Base-by-base conservation (phyloP, 2,329 filamentous ascomycete genomes). In the Colletotrichum sp. region DNA sequence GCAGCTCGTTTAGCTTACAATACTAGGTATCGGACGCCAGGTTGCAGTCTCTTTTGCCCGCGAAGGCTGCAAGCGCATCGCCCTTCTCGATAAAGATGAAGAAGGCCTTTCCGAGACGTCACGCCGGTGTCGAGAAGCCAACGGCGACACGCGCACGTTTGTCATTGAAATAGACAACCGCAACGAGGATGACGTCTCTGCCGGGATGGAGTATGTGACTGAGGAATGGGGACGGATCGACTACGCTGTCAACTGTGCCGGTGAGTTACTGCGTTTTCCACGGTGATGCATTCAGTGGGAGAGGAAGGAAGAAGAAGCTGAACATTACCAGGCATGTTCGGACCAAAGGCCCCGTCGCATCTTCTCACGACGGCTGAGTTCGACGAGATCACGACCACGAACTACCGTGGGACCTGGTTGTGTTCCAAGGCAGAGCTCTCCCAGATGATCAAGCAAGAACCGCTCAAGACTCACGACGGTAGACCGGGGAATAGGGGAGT, bases 221-320 rank as follows among this genome's bases (percentile, higher is more conserved):
- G 74, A 78, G 3, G 77, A 79, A 16, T 87, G 85, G 70, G 84
- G 84, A 0, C 81, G 86, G 6, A 82, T 89, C 18, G 87, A 89
- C 79, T 89, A 89, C 79, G 85, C 85, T 21, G 83, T 87, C 43
- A 88, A 89, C 79, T 85, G 82, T 73, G 87, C 87, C 28, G 86
- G 84, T 84, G 64, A 43, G 75, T 76, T 28, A 28, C 26, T 28
- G 26, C 26, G 26, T 28, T 28, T 28, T 28, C 26, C 26, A 28
- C 26, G 26, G 26, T 16, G 18, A 13, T n/a, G n/a, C 13, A 63
- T 26, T 36, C 32, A n/a, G 28, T 10, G 43, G 55, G 13, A 9
- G 13, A 8, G 43, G 8, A 13, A 64, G 3, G 32, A 3, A 34
- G 34, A 3, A 34, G 34, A 34, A 1, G 8, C 55, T 66, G 66